Conservation (phyloP, 2,329 filamentous ascomycete species). For the Ascochyta koolunga region DNA sequence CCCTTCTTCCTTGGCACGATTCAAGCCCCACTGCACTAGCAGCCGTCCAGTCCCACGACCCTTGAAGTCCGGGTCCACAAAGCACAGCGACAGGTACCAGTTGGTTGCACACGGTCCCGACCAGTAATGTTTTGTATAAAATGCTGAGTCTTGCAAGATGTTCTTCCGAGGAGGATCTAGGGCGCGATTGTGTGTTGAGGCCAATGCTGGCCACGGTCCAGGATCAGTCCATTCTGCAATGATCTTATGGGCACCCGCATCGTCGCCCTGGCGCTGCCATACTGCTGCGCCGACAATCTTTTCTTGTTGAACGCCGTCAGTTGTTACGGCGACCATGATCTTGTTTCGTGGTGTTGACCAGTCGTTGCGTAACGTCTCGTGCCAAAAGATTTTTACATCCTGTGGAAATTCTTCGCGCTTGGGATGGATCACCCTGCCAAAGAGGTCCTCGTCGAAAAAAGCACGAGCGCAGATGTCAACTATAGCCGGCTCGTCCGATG, state of each 20-base stretch:
- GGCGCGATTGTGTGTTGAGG: conserved; percentile 27
- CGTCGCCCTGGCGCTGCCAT: conserved; percentile 33
- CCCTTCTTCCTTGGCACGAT: conserved; percentile 45
- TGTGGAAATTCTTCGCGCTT: conserved; percentile 31
- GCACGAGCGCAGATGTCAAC: conserved; percentile 25
- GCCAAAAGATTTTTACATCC: conserved; percentile 34
- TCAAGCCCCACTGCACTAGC: conserved; percentile 53
- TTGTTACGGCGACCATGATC: conserved; percentile 19
- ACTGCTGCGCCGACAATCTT: conserved; percentile 27
- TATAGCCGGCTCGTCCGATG: conserved; percentile 27
- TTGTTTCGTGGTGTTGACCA: conserved; percentile 21
- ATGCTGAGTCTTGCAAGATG: conserved; percentile 16
- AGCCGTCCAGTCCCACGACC: conserved; percentile 45
- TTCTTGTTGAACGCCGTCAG: conserved; percentile 10
- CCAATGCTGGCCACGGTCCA: conserved; percentile 16
- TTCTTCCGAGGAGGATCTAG: conserved; percentile 23
- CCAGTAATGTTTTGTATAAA: conserved; percentile 31
- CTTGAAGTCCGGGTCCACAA: conserved; percentile 51
- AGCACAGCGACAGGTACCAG: conserved; percentile 50
- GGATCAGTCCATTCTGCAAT: conserved; percentile 20
- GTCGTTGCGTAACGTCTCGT: conserved; percentile 17
- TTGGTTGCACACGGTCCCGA: conserved; percentile 34
- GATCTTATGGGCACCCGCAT: conserved; percentile 19
- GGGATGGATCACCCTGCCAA: conserved; percentile 37
- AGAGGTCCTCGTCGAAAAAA: conserved; percentile 42